Conservation (phyloP, 306 rosid genomes). For the Ceratonia siliqua region DNA sequence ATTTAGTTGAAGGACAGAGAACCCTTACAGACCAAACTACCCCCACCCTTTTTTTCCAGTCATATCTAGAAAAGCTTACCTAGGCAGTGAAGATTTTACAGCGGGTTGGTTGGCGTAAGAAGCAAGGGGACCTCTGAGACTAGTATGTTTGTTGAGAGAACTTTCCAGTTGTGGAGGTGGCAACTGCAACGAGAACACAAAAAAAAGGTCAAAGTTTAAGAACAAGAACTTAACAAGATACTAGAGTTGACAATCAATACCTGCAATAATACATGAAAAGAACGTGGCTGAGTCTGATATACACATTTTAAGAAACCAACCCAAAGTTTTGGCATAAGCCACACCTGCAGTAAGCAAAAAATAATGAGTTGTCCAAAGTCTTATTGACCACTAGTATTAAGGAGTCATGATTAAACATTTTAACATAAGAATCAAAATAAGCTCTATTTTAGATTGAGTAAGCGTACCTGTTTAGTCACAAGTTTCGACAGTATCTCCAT, state of each 20-base stretch:
- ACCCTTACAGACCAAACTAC: not conserved
- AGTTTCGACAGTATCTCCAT: constrained; percentile 98
- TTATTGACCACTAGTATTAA: not conserved
- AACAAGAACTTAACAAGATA: constrained; percentile 25
- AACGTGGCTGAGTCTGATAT: constrained; percentile 93
- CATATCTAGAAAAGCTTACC: constrained; percentile 52
- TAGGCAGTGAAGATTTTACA: constrained; percentile 69
- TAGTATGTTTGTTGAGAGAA: constrained; percentile 77
- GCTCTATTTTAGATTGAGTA: not conserved
- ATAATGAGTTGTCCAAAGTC: constrained; percentile 29
- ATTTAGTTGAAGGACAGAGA: not conserved
- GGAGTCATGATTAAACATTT: not conserved
- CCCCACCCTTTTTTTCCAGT: not conserved
- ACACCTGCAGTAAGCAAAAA: constrained; percentile 60
- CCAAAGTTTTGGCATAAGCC: constrained; percentile 99
- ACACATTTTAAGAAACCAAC: constrained; percentile 98
- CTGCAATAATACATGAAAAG: constrained; percentile 87
- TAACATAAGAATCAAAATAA: not conserved
- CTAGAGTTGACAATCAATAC: constrained; percentile 41
- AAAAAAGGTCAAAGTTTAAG: constrained; percentile 4
- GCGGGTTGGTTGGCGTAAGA: constrained; percentile 79
- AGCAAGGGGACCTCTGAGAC: constrained; percentile 74
- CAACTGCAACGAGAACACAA: constrained; percentile 55
- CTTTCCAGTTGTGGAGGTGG: constrained; percentile 88
- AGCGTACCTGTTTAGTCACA: constrained; percentile 79